Base-by-base conservation (phyloP, 352 stramenopile genomes). In the Phytophthora megakarya region DNA sequence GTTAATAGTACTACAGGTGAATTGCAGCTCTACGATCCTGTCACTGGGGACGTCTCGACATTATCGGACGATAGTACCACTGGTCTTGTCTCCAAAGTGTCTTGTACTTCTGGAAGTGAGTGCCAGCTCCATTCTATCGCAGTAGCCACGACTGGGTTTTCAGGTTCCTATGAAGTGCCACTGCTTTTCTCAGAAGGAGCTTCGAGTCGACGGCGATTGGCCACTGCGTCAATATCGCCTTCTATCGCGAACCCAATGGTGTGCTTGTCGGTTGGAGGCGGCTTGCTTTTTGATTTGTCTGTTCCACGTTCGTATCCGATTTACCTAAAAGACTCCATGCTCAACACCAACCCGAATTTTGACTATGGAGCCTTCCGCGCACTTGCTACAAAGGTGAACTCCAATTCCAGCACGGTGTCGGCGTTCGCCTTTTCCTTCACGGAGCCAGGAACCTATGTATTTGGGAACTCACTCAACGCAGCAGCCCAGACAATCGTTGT, bases 291-390 rank as follows among this genome's bases (percentile, higher is more conserved):
- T 59, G 89, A 98, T 62, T 75, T 98, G 15, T 88, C 85, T 0
- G 79, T 81, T 0, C 65, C 70, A 2, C 71, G 65, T 15, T 86
- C 79, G 16, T 98, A 97, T 53, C 95, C 95, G 4, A 80, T 98
- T 48, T 98, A 98, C 64, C 61, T 96, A 22, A 98, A 97, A 64
- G 91, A 98, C 64, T 98, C 92, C 19, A 90, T 98, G 69, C 86
- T 98, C 28, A 98, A 98, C 64, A 97, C 91, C 4, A 98, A 98
- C 47, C 72, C 80, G 6, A 85, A 73, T 48, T 98, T 98, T 45
- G 95, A 98, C 68, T 98, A 95, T 42, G 84, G 84, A 15, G 75
- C 75, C 5, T 98, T 98, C 62, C 76, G 90, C 8, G 72, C 72
- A 2, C 65, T 98, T 15, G 78, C 78, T 4, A 64, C 78, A 2